Conservation (phyloP, 179 eudicot species). For the Camellia oleifera region DNA sequence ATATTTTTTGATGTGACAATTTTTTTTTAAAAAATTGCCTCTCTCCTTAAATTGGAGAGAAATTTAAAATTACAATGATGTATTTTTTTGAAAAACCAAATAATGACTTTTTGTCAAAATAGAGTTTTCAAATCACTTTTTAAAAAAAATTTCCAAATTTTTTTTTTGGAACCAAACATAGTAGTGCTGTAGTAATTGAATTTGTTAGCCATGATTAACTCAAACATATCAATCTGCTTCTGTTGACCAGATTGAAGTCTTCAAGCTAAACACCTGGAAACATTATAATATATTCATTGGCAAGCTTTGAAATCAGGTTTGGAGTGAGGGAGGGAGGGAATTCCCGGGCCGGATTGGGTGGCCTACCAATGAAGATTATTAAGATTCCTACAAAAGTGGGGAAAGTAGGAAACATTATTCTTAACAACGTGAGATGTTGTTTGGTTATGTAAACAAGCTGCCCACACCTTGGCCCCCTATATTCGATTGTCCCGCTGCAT, state of each 20-base stretch:
- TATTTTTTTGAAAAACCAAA: too few relatives aligned
- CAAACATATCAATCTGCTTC: not conserved
- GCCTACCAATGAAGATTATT: not conserved
- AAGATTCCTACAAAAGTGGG: not conserved
- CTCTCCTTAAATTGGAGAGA: too few relatives aligned
- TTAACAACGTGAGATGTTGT: not conserved
- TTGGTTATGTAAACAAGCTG: not conserved
- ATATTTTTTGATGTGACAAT: too few relatives aligned
- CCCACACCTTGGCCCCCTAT: not conserved
- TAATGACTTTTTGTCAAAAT: too few relatives aligned
- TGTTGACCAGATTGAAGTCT: not conserved
- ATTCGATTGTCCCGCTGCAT: too few relatives aligned
- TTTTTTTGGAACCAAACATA: too few relatives aligned
- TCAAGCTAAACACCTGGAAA: not conserved
- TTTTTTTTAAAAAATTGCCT: too few relatives aligned
- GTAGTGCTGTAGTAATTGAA: too few relatives aligned
- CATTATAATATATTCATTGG: not conserved
- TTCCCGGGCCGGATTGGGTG: not conserved
- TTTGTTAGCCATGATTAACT: not conserved
- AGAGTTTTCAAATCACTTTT: too few relatives aligned
- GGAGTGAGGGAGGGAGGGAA: not conserved
- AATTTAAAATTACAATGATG: too few relatives aligned
- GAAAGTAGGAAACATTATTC: not conserved
- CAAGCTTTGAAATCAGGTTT: too few relatives aligned
- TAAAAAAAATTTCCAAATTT: too few relatives aligned